Evolutionary conservation across 192 early-diverging fungal genomes (phyloP), one percentile per base, ranked within the genome.

Genomic region (Spizellomyces sp.): DNA sequence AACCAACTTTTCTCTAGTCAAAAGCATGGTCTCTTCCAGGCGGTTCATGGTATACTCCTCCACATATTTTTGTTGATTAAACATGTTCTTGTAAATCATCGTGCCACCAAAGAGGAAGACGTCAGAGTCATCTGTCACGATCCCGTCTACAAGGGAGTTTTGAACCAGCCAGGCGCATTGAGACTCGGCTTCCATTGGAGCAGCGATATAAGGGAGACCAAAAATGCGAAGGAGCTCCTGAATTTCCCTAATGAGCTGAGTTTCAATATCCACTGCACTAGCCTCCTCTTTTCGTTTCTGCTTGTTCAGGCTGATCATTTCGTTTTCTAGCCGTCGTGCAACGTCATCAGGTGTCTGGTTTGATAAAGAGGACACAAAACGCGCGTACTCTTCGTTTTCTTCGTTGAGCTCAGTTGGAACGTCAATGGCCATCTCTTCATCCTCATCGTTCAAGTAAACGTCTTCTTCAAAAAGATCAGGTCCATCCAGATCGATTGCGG

Each of bases 121-220:
- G 74, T 99, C 98, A 14, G 93, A 94, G 66, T 98, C 98, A 71
- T 99, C 98, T 0, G 96, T 98, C 46, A 98, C 84, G 60, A 98
- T 95, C 0, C 95, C 98, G 68, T 99, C 94, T 0, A 97, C 94
- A 17, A 97, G 80, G 4, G 75, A 69, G 45, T 83, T 73, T 5
- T 62, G 36, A 15, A 61, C 9, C 15, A 88, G 67, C 17, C 45
- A 83, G 5, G 98, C 98, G 65, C 98, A 99, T 80, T 99, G 96
- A 6, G 95, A 92, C 75, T 99, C 98, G 5, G 98, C 98, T 82
- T 99, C 98, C 90, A 93, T 93, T 0, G 98, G 95, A 27, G 96
- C 92, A 0, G 88, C 85, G 47, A 98, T 82, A 74, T 90, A 99
- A 9, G 98, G 98, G 41, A 98, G 81, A 2, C 98, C 98, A 90